Conservation (phyloP, 306 rosid species). For the Sicyos baderoa region DNA sequence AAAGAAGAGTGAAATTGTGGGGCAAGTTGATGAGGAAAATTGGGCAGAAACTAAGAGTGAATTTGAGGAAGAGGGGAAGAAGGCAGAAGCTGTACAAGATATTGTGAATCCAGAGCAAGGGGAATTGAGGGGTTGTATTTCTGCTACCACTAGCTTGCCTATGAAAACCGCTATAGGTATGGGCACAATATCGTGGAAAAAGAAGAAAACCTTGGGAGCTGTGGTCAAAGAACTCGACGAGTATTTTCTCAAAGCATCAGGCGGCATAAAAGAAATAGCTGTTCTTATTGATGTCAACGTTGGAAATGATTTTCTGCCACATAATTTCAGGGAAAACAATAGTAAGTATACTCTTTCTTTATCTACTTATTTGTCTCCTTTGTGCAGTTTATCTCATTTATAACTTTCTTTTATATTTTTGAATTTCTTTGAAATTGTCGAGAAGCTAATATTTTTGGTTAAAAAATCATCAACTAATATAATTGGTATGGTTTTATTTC, state of each 20-base stretch:
- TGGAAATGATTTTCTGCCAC: slow-evolving; percentile 40
- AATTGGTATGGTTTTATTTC: neutral
- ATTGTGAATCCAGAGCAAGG: slow-evolving; percentile 30
- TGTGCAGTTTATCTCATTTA: neutral
- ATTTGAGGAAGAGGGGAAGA: slow-evolving; percentile 37
- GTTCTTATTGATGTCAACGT: slow-evolving; percentile 61
- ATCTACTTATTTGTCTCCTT: neutral
- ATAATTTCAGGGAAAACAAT: slow-evolving; percentile 34
- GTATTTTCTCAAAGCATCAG: slow-evolving; percentile 71
- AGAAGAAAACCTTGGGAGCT: slow-evolving; percentile 57
- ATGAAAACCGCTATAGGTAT: slow-evolving; percentile 32
- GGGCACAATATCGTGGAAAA: slow-evolving; percentile 33
- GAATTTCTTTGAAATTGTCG: neutral
- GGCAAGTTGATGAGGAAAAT: slow-evolving; percentile 43
- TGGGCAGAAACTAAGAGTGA: slow-evolving; percentile 75
- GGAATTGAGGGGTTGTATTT: slow-evolving; percentile 30
- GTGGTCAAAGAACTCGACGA: slow-evolving; percentile 68
- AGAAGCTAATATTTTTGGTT: neutral
- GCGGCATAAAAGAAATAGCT: slow-evolving; percentile 63
- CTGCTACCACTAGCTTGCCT: slow-evolving; percentile 32
- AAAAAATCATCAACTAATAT: neutral
- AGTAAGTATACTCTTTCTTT: slow-evolving; percentile 34
- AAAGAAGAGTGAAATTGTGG: slow-evolving; percentile 31
- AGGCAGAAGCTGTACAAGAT: slow-evolving; percentile 26
- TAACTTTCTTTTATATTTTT: neutral